Base-by-base conservation (phyloP, 345 rosid species). In the Eucalyptus coolabah region DNA sequence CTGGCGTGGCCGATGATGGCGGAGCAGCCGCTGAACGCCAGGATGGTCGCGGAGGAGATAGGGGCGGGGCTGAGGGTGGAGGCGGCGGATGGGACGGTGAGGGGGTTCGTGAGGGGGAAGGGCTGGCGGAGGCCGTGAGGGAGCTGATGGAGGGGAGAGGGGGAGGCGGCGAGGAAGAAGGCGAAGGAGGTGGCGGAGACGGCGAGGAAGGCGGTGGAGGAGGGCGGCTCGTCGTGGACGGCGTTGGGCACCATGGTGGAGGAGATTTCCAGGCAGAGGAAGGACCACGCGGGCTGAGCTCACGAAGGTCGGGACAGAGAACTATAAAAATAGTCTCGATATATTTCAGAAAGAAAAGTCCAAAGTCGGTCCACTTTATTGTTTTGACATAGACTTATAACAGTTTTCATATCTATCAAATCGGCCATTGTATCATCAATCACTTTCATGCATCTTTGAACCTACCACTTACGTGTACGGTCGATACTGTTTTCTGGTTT, bases 1-100 rank as follows among this genome's bases (percentile, higher is more conserved):
- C 91, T 97, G 14, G 97, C 95, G 32, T 96, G 97, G 98, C 96
- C 98, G 1, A 90, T 95, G 97, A 93, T 93, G 94, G 99, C 96
- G 1, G 98, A 96, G 32, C 98, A 97, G 91, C 96, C 94, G 0
- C 80, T 95, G 86, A 97, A 96, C 50, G 95, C 97, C 1, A 95
- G 92, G 89, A 87, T 95, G 94, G 86, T 96, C 50, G 95, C 53
- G 86, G 98, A 97, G 81, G 98, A 96, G 93, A 42, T 96, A 6
- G 94, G 92, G 59, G 90, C 94, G 0, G 98, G 97, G 49, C 6
- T 97, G 44, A 91, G 97, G 91, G 94, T 96, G 10, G 96, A 92
- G 63, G 93, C 95, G 2, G 60, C 92, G 86, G 88, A 93, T 14
- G 96, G 94, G 2, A 90, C 77, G 19, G 92, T 89, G n/a, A 86